phyloP scores from a whole-genome alignment of 148 eudicot genomes.

The Heliamphora exappendiculata region DNA sequence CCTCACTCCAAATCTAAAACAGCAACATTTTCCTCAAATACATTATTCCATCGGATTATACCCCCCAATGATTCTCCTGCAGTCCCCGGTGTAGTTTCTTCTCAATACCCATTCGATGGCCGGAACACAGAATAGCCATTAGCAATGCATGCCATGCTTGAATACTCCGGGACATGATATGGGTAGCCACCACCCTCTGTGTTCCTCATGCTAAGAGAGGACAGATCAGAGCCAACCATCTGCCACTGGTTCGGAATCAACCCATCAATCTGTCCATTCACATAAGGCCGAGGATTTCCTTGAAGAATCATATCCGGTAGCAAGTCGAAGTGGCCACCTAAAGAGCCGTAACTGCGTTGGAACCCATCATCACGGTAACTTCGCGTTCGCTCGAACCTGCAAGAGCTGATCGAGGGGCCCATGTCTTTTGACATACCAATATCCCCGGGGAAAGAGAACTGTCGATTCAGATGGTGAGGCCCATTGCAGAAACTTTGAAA shows the following conservation, averaged over 20 bases:
- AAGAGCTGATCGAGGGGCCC: conserved; percentile 44
- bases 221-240: conserved; percentile 41
- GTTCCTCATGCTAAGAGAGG: conserved; percentile 32
- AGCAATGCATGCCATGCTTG: conserved; percentile 45
- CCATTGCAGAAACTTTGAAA: conserved; percentile 36
- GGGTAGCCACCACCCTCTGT: conserved; percentile 54
- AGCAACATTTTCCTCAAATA: conserved; percentile 5
- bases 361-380: conserved; percentile 53
- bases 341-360: conserved; percentile 38
- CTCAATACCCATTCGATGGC: conserved; percentile 76
- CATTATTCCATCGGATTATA: conserved; percentile 23
- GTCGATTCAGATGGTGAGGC: conserved; percentile 41
- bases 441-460: conserved; percentile 48
- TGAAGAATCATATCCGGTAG: conserved; percentile 45
- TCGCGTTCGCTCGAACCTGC: conserved; percentile 51
- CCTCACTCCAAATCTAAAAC: conserved; percentile 29
- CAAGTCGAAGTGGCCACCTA: conserved; percentile 40
- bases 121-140: conserved; percentile 67
- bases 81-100: not conserved
- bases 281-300: conserved; percentile 36
- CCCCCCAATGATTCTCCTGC: not conserved
- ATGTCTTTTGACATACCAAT: conserved; percentile 35
- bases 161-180: conserved; percentile 53
- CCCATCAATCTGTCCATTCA: conserved; percentile 62
- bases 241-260: conserved; percentile 53